A percentile compares a stretch with the other conserved stretches of the same genome.
Evolutionary conservation across 73 alveolate species (phyloP).

Genomic region (Paramecium tetraurelia): DNA sequence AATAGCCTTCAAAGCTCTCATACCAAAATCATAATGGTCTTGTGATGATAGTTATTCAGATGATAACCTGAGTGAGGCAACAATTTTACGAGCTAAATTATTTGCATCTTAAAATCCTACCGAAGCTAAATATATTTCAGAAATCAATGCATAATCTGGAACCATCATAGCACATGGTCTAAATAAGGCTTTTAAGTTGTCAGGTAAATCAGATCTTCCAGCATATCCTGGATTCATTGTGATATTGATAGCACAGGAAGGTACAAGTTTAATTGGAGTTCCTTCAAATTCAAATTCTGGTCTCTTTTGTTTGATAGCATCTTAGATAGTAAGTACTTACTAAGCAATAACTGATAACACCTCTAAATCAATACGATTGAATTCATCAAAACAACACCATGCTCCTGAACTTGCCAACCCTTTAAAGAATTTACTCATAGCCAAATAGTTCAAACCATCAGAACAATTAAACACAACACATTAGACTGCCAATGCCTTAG

Average conservation of each 20-base stretch:
- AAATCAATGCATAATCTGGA: slow-evolving; percentile 98
- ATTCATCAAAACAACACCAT: slow-evolving; percentile 99
- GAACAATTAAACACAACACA: slow-evolving; percentile 99
- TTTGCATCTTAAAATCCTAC: slow-evolving; percentile 98
- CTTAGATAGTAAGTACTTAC: slow-evolving; percentile 90
- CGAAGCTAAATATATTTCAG: slow-evolving; percentile 92
- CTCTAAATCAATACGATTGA: slow-evolving; percentile 98
- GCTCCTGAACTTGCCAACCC: slow-evolving; percentile 99
- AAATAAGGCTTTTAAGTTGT: slow-evolving; percentile 94
- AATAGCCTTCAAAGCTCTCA: slow-evolving; percentile 99
- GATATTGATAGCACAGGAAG: slow-evolving; percentile 98
- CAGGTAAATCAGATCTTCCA: slow-evolving; percentile 99
- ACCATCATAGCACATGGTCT: slow-evolving; percentile 99
- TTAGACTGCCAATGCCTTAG: slow-evolving; percentile 98
- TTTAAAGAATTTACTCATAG: slow-evolving; percentile 99
- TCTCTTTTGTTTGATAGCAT: slow-evolving; percentile 84
- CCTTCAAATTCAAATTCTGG: slow-evolving; percentile 96
- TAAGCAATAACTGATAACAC: slow-evolving; percentile 99
- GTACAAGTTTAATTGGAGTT: slow-evolving; percentile 80
- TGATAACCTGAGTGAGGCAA: slow-evolving; percentile 94
- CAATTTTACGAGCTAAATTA: slow-evolving; percentile 96
- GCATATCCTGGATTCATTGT: slow-evolving; percentile 99
- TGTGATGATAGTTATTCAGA: slow-evolving; percentile 98
- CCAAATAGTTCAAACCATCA: slow-evolving; percentile 93
- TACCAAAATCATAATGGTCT: slow-evolving; percentile 99